Percentiles rank a stretch among this genome's conserved stretches.
Evolutionary conservation across 306 rosid genomes (phyloP).

Genomic region (Corylus avellana): DNA sequence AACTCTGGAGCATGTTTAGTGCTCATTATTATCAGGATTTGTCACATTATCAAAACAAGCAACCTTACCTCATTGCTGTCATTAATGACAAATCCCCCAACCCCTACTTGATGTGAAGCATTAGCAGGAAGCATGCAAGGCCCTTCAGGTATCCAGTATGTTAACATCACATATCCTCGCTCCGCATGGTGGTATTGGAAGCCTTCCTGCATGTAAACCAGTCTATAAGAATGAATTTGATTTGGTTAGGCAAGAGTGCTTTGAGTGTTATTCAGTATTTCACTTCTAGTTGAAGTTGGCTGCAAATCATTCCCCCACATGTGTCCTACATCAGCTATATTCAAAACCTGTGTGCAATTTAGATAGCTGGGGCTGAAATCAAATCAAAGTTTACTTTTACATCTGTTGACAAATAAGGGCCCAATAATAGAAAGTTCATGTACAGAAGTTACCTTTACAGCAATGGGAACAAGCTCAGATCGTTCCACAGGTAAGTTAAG

Average conservation of each 20-base stretch:
- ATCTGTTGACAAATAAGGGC: not conserved
- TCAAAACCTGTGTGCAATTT: not conserved
- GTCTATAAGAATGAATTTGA: not conserved
- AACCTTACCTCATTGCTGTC: conserved; percentile 67
- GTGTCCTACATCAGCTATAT: not conserved
- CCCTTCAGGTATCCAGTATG: conserved; percentile 93
- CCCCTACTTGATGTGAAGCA: conserved; percentile 96
- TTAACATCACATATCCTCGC: conserved; percentile 86
- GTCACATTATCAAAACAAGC: conserved; percentile 11
- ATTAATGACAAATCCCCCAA: conserved; percentile 89
- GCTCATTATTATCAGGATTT: conserved; percentile 4
- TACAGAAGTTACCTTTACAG: conserved; percentile 64
- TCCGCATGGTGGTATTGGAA: conserved; percentile 93
- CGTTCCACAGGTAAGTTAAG: conserved; percentile 73
- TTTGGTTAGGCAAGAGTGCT: not conserved
- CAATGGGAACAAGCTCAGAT: conserved; percentile 77
- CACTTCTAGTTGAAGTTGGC: not conserved
- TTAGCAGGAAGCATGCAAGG: conserved; percentile 93
- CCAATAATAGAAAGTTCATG: not conserved
- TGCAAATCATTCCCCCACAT: no score
- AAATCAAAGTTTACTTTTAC: not conserved
- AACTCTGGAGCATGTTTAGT: not conserved
- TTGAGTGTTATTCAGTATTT: not conserved
- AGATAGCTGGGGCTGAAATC: not conserved
- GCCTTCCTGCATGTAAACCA: conserved; percentile 54